These are phyloP conservation scores for Aspergillus coremiiformis DNA, from an alignment of 495 filamentous ascomycete species.

Conservation along the genomic window DNA sequence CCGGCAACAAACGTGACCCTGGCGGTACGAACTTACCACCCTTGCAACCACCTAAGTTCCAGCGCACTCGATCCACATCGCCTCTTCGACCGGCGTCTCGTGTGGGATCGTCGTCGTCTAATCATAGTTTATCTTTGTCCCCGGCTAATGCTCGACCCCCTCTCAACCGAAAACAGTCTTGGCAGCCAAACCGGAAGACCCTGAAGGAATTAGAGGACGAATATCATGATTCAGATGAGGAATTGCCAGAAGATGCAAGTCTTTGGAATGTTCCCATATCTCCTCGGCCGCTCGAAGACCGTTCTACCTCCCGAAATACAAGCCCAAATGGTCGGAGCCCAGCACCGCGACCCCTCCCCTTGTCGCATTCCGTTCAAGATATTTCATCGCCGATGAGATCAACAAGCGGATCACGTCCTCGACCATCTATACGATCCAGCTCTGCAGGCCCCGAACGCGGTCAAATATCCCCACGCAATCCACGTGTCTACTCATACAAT, in stretches of 20 bases:
- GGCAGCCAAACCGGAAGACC: slow-evolving; percentile 75
- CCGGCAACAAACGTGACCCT: slow-evolving; percentile 22
- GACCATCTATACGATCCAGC: slow-evolving; percentile 29
- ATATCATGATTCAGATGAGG: slow-evolving; percentile 83
- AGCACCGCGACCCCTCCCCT: slow-evolving; percentile 33
- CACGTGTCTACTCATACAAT: slow-evolving; percentile 80
- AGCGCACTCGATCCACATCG: slow-evolving; percentile 36
- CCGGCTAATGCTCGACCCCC: slow-evolving; percentile 26
- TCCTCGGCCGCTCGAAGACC: slow-evolving; percentile 64
- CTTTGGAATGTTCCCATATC: slow-evolving; percentile 95
- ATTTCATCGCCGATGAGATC: slow-evolving; percentile 17
- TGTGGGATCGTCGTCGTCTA: slow-evolving; percentile 23
- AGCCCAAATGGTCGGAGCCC: slow-evolving; percentile 50
- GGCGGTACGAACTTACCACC: slow-evolving; percentile 17
- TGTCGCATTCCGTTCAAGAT: slow-evolving; percentile 35
- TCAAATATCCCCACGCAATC: slow-evolving; percentile 42
- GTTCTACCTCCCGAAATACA: slow-evolving; percentile 42
- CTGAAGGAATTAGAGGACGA: slow-evolving; percentile 76
- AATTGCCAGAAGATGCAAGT: slow-evolving; percentile 85
- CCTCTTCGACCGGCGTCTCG: slow-evolving; percentile 29
- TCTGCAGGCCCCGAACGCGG: slow-evolving; percentile 40
- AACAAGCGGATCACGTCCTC: slow-evolving; percentile 28
- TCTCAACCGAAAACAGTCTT: slow-evolving; percentile 40
- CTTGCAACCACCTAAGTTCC: slow-evolving; percentile 17
- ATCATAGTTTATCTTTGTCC: slow-evolving; percentile 31